Evolutionary conservation across 2,329 filamentous ascomycete genomes (phyloP), one percentile per base, ranked within the genome.

Genomic region (Ceratocystis cubensis): DNA sequence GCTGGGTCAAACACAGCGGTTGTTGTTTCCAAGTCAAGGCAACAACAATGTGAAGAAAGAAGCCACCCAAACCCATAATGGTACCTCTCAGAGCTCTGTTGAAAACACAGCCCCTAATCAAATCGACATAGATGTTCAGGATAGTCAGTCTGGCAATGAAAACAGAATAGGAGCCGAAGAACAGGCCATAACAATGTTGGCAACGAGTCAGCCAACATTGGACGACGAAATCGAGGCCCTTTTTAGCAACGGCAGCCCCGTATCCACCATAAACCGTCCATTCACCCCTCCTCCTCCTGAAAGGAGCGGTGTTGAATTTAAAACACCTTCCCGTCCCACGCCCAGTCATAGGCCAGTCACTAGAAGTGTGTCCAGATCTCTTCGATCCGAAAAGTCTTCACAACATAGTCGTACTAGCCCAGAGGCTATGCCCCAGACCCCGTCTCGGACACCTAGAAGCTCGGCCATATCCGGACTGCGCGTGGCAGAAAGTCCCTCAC

Each of bases 21-120:
- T 92, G 1, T 79, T 94, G 0, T 94, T 94, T 72, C 88, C 89
- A 0, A 91, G 20, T 28, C 59, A 56, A 15, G 37, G 22, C 28
- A 59, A 33, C 56, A 59, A 4, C 28, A 30, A 37, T 37, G 33
- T 7, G 15, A 10, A 37, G 1, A 37, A 37, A 20, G 48, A 15
- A 53, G 22, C 5, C 4, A 10, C 48, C 28, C 28, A 59, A 37
- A 20, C 7, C n/a, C 13, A 7, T 1, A 25, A 28, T 4, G 33
- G 20, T 2, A n/a, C 28, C 10, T 17, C 15, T 37, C 28, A 17
- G 3, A 8, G 33, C 15, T 8, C 28, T 8, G 20, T 59, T 28
- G 22, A 10, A 59, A 37, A 15, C 30, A n/a, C 15, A 0, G 4
- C 15, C 2, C 8, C 30, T 4, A 37, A 2, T 4, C 13, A 53